Evolutionary conservation across 148 eudicot species (phyloP).

Genomic region (Chenopodium quinoa): DNA sequence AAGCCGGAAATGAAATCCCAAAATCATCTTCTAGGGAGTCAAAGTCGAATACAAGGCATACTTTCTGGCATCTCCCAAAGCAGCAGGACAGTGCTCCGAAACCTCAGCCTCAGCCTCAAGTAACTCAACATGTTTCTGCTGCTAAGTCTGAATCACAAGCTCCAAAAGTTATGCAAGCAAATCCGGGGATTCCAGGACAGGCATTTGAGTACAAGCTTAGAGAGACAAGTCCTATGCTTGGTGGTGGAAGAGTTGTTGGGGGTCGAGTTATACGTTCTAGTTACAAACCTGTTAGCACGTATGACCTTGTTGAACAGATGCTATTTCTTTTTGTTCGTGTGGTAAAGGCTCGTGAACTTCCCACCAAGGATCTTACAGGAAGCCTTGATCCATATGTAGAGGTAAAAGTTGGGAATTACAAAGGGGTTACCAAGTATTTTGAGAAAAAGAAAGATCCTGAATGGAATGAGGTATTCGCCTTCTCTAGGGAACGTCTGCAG

Average conservation of each 20-base stretch:
- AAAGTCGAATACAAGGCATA: constrained; percentile 32
- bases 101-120: constrained; percentile 29
- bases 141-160: constrained; percentile 34
- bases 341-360: constrained; percentile 78
- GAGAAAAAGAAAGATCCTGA: constrained; percentile 61
- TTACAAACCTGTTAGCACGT: constrained; percentile 46
- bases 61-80: constrained; percentile 39
- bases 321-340: constrained; percentile 75
- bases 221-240: constrained; percentile 83
- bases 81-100: constrained; percentile 18
- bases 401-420: constrained; percentile 81
- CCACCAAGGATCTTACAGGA: constrained; percentile 68
- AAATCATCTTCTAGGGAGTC: constrained; percentile 30
- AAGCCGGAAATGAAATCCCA: constrained; percentile 13
- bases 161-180: constrained; percentile 38
- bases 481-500: constrained; percentile 68
- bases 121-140: constrained; percentile 12
- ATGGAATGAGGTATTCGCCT: constrained; percentile 85
- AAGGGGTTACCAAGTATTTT: constrained; percentile 64
- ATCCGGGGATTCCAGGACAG: constrained; percentile 38
- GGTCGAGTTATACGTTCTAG: constrained; percentile 55
- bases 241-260: constrained; percentile 70
- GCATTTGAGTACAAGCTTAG: constrained; percentile 54
- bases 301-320: constrained; percentile 87
- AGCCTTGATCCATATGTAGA: constrained; percentile 88